Percentiles rank a stretch among this genome's conserved stretches.
Evolutionary conservation across 2,329 filamentous ascomycete species (phyloP).

Genomic region (Grosmannia huntii): DNA sequence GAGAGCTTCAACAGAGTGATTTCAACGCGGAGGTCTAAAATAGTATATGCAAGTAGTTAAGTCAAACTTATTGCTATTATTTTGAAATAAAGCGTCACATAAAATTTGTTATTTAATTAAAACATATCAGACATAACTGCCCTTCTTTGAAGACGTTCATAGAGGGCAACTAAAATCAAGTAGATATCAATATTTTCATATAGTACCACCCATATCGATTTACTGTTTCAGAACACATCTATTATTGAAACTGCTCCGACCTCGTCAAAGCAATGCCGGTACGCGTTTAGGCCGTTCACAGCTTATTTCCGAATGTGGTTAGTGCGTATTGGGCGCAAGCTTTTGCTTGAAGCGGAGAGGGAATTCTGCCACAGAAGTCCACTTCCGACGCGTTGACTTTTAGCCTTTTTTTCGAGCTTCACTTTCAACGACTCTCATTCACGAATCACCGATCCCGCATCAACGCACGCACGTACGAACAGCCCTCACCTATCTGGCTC

Average conservation of each 20-base stretch:
- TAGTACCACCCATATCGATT: too few relatives aligned
- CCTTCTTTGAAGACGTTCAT: too few relatives aligned
- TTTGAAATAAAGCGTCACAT: too few relatives aligned
- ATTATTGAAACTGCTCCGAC: background rate
- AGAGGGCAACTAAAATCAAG: too few relatives aligned
- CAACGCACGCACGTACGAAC: background rate
- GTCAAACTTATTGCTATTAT: too few relatives aligned
- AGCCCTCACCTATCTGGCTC: background rate
- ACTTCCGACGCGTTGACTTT: conserved; percentile 8
- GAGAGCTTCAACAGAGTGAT: too few relatives aligned
- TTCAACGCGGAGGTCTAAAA: too few relatives aligned
- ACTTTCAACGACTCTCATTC: background rate
- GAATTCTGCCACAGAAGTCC: conserved; percentile 1
- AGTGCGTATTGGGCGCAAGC: background rate
- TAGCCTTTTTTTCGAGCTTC: background rate
- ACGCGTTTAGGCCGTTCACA: background rate
- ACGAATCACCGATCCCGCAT: background rate
- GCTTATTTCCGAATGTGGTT: conserved; percentile 6
- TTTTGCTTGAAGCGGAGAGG: background rate
- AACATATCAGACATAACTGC: too few relatives aligned
- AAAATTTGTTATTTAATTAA: too few relatives aligned
- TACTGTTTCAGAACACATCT: too few relatives aligned
- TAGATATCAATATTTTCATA: too few relatives aligned
- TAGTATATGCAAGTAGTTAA: too few relatives aligned
- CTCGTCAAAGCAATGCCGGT: background rate